Evolutionary conservation across 106 monocot genomes (phyloP), one percentile per base, ranked within the genome.

Genomic region (Xerophyta viscosa): DNA sequence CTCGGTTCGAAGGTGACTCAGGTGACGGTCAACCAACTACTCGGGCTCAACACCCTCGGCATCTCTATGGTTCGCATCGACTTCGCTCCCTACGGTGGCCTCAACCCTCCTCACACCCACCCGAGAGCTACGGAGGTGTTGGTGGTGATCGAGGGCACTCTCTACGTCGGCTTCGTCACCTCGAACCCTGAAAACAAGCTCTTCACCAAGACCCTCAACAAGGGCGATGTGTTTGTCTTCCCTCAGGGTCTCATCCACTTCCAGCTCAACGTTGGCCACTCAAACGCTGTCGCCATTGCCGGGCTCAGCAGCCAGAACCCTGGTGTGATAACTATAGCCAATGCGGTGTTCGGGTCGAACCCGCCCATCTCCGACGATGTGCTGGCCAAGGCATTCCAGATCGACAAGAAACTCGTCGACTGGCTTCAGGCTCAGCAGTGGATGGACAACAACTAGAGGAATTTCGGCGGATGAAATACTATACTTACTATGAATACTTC

Each of bases 351-450:
- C 24, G 56, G 56, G 21, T 56, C 56, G 37, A 33, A 37, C 21
- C 56, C 56, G 8, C 56, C 37, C 0, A 56, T 56, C 29, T 22
- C 56, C 20, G 56, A 37, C 23, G 56, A 39, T 20, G 37, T 56
- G 19, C 37, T 56, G 5, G 56, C 56, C 37, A 56, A 56, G 21
- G 56, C 56, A 19, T 56, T 51, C 68, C 54, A 54, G 21, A 20
- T 54, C 1, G 33, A 36, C 2, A 54, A 54, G 33, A 29, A 54
- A 7, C 20, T 54, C 12, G 29, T 54, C 2, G 54, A 54, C 54
- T 33, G 20, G 20, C 54, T 54, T 12, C 54, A 54, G 33, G 20
- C 15, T 18, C 54, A 33, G 33, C 20, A 20, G 33, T 54, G 31
- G 54, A 27, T 29, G 27, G 29, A 52, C 52, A 52, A 52, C 15